Base-by-base conservation (phyloP, 208 protist species). In the Trypanosomatidae sp. region DNA sequence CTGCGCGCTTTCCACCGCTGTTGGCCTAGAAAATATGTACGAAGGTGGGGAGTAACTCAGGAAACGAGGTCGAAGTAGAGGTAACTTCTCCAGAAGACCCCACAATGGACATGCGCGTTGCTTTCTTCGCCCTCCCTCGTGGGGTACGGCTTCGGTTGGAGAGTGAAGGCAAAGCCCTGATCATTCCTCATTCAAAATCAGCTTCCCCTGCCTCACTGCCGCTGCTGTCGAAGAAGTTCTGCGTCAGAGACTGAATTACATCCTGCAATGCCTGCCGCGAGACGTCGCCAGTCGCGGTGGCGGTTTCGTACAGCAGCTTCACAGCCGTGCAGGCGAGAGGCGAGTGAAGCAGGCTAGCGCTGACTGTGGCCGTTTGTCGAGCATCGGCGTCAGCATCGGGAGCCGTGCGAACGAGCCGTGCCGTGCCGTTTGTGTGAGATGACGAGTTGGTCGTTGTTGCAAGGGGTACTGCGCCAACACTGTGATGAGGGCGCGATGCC, bases 231-330 rank as follows among this genome's bases (percentile, higher is more conserved):
- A n/a, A 33, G 41, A 87, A 93, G 60, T 78, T 77, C 46, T 78
- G 59, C 46, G 84, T 62, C n/a, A 93, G 79, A 30, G 77, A 41
- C 33, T 80, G 70, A 25, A 91, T 60, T 0, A 64, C 59, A n/a
- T 83, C 77, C 39, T 85, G 81, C 66, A 92, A 77, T 30, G 81
- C 73, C 41, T 69, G 67, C 46, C 79, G 65, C 25, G 75, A 80
- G 15, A 89, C 88, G 33, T 92, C 74, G 8, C 69, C 73, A n/a
- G 80, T 86, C 1, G 79, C 64, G 36, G 62, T 10, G 39, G 59
- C 50, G 44, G 62, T 65, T 43, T 93, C 88, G 62, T 88, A 93
- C 13, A 93, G 67, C 67, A 93, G 73, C 39, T 80, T 80, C 30
- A 75, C 69, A 17, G 75, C 75, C 0, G 75, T 80, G 75, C 75